Evolutionary conservation across 2,329 filamentous ascomycete genomes (phyloP), one percentile per base, ranked within the genome.

Genomic region (Metarhizium anisopliae): DNA sequence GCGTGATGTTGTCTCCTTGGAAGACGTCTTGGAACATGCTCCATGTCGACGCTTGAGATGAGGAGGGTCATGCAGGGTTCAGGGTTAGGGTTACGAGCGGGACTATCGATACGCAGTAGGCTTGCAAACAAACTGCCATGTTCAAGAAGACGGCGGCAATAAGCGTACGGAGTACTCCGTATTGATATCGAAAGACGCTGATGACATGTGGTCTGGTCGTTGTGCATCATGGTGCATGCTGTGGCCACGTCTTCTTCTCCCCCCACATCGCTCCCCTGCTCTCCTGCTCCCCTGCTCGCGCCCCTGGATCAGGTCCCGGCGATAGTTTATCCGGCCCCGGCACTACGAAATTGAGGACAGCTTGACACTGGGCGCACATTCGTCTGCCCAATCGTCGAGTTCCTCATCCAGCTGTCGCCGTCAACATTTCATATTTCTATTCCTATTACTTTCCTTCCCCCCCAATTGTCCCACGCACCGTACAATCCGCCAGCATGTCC

Each of bases 401-500:
- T 36, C 42, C 35, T 36, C 47, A 13, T 30, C 16, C 36, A 55
- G 35, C 47, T 13, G 8, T 52, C 43, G 20, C 43, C 43, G 6
- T 6, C 43, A 47, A 47, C 43, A 20, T 29, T 25, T n/a, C 6
- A 20, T 47, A 8, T 36, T 36, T 8, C 35, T 4, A 18, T 29
- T 25, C 4, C 25, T 25, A 25, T 25, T 25, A 1, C 50, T 36
- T 47, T 42, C 25, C 29, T 52, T 5, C 25, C 25, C 42, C 20
- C 47, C 32, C 38, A 49, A 50, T 16, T 51, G 30, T 40, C 5
- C 30, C 32, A 25, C 43, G 40, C 49, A 6, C 18, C 38, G 14
- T 25, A 14, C 7, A 40, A 6, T 20, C 47, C 47, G 32, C 59
- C 70, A 74, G 64, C 68, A 84, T 84, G 81, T 79, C 83, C 71